Evolutionary conservation across 306 rosid genomes (phyloP), one percentile per base, ranked within the genome.

Genomic region (Alnus rubra): DNA sequence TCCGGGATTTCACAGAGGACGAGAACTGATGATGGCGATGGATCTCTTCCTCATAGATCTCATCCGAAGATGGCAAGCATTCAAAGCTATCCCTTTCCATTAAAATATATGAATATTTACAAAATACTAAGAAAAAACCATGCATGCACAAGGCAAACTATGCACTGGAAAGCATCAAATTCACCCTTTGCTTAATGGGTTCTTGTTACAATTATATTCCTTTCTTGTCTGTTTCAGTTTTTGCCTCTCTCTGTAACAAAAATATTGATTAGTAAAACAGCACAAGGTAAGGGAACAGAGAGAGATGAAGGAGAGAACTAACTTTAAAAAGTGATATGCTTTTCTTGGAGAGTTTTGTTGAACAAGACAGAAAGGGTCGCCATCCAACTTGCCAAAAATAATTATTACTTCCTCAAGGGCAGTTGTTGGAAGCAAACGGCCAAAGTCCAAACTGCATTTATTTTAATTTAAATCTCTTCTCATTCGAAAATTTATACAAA

Each of bases 341-440:
- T 80, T 65, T 74, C 60, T 64, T 74, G 69, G 59, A 71, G 67
- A 68, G 52, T 65, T 67, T 67, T 67, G 79, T 51, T 65, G 42
- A 80, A 18, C 70, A 74, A 67, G 79, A 67, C 75, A 56, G 75
- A 80, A 31, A 33, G 71, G 75, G 70, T 67, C 74, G 19, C 75
- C 63, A 68, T 74, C 75, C 13, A 37, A 73, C 62, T 67, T n/a
- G 44, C 70, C 75, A 42, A 53, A 74, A 65, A 45, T 74, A 67
- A 42, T 55, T 53, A 74, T 44, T 42, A 59, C 45, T 73, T 23
- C 68, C 54, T 53, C 16, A 16, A 74, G 14, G 60, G 69, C 39
- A 74, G 69, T 65, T 74, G 75, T 78, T 55, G 71, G 39, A 67
- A 67, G 33, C 63, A 54, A 67, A 64, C 18, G 60, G 50, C 68